Evolutionary conservation across 1,139 yeast genomes (phyloP), one percentile per base, ranked within the genome.

Genomic region (Candida sanyaensis): DNA sequence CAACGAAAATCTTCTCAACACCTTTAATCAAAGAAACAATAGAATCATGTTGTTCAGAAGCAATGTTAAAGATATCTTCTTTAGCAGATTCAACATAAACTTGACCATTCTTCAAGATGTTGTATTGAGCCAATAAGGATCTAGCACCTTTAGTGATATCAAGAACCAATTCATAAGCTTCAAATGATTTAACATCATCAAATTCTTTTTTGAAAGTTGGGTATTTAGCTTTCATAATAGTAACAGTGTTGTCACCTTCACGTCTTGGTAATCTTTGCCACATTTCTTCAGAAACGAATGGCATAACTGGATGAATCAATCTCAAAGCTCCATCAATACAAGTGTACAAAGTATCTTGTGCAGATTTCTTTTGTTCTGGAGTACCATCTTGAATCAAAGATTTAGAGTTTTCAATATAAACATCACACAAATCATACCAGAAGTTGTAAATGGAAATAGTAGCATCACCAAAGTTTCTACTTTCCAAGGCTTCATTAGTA

Each of bases 211-310:
- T 74, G 68, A 77, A 88, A 49, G 71, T 79, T 50, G 99, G 99
- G 73, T 84, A 93, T 47, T 76, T 61, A 41, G 97, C 96, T 63
- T 83, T 81, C 48, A 84, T 83, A 63, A 93, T 89, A n/a, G 96
- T 81, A 44, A 41, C 24, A 24, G 88, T 75, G 13, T 69, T 68
- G 62, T 89, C 97, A 46, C 84, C 75, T 21, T 83, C 81, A 65
- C 97, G 84, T 63, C 89, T 86, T 58, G 99, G 98, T 63, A 93
- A 76, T 73, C 98, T 89, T 75, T 93, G 99, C 98, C 97, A 93
- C 88, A 93, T 82, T 77, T 93, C 99, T 73, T 93, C 99, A 44
- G 98, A 85, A 56, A 93, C 78, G 66, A 83, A 93, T 44, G 99
- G 99, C 99, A 93, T 93, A 77, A 90, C 93, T 68, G 99, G 99